phyloP scores from a whole-genome alignment of 768 basidiomycete species.

The Suillus placidus region DNA sequence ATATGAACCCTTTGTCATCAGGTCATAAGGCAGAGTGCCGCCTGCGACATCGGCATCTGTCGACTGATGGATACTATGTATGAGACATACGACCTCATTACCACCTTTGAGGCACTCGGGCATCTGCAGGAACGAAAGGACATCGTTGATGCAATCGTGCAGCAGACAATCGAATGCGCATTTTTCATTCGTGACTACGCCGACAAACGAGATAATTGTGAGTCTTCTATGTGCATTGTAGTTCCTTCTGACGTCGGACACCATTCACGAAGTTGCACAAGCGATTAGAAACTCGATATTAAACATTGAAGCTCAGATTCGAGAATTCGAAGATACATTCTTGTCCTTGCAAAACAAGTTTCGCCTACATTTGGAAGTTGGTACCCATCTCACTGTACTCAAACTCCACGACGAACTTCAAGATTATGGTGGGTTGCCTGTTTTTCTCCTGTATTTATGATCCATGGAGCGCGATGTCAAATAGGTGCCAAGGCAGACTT shows the following conservation, averaged over 20 bases:
- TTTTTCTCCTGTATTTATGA: background rate
- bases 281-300: background rate
- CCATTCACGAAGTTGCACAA: background rate
- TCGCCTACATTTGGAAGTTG: background rate
- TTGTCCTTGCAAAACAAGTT: background rate
- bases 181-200: constrained; percentile 32
- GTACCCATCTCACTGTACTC: background rate
- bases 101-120: constrained; percentile 2
- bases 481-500: constrained; percentile 16
- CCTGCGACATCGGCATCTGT: constrained; percentile 2
- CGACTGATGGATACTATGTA: constrained; percentile 7
- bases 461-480: too few relatives aligned
- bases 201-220: background rate
- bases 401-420: background rate
- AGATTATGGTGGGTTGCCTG: background rate
- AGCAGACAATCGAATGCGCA: constrained; percentile 30
- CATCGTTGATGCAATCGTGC: constrained; percentile 13
- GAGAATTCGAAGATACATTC: background rate
- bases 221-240: background rate
- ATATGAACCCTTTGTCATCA: background rate
- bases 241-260: too few relatives aligned
- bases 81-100: constrained; percentile 11
- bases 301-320: background rate
- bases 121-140: background rate
- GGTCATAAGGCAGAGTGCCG: constrained; percentile 1